These are phyloP conservation scores for Yarrowia deformans DNA, from an alignment of 805 yeast genomes.

Conservation along the genomic window DNA sequence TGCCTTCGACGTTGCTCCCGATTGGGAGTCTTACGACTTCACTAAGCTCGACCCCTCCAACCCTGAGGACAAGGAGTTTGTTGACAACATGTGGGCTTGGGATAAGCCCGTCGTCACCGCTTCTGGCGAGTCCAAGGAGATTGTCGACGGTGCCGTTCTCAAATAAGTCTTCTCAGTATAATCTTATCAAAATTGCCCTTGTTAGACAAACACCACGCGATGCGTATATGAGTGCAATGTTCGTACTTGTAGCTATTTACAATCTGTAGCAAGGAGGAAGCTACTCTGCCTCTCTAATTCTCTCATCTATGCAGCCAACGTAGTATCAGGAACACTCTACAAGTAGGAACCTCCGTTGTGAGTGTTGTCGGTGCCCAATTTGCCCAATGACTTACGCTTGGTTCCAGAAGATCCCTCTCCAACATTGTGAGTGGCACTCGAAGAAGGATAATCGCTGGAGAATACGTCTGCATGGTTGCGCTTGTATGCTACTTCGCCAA, in stretches of 20 bases:
- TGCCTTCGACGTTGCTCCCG: constrained; percentile 98
- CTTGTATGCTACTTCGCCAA: neutral
- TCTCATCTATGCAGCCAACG: no score
- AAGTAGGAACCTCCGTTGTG: neutral
- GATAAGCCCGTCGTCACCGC: constrained; percentile 76
- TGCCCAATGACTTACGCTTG: neutral
- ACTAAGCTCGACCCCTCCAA: constrained; percentile 80
- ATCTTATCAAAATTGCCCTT: constrained; percentile 8
- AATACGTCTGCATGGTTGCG: neutral
- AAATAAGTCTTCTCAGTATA: constrained; percentile 59
- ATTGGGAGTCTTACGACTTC: constrained; percentile 94
- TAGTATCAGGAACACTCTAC: no score
- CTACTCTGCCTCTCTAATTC: neutral
- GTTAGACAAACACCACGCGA: neutral
- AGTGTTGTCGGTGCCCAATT: neutral
- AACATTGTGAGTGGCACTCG: neutral
- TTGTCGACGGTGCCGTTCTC: constrained; percentile 97
- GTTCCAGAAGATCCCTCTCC: neutral
- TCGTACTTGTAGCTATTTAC: neutral
- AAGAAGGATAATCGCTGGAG: neutral
- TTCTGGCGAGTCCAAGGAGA: constrained; percentile 81
- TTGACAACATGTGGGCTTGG: constrained; percentile 97
- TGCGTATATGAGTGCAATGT: neutral
- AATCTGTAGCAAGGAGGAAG: neutral
- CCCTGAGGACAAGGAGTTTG: constrained; percentile 77